Conservation (phyloP, 1,284 basidiomycete species). For the Irpex lacteus region DNA sequence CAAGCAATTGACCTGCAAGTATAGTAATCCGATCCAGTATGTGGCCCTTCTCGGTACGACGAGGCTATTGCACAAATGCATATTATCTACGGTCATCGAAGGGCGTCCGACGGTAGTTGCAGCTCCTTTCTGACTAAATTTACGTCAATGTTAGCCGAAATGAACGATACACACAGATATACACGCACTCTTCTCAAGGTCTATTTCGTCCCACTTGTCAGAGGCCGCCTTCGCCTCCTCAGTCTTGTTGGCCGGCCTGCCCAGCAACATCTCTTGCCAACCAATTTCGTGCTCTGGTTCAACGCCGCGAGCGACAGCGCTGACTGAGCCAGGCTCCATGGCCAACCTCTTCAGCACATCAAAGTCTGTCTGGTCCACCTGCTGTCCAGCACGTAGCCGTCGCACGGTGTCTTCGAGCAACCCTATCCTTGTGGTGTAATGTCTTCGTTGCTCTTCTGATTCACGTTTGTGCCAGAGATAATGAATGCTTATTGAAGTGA, state of each 20-base stretch:
- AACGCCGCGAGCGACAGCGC: conserved; percentile 15
- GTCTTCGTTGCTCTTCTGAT: conserved; percentile 47
- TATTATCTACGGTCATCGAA: background rate
- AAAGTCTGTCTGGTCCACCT: conserved; percentile 46
- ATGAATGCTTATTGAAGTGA: conserved; percentile 63
- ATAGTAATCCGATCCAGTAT: no score
- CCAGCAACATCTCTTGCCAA: conserved; percentile 33
- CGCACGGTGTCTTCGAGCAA: conserved; percentile 53
- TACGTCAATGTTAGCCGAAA: background rate
- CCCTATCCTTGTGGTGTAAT: conserved; percentile 51
- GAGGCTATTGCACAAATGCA: no score
- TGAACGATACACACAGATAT: background rate
- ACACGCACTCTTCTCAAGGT: conserved; percentile 20
- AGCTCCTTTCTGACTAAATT: conserved; percentile 11
- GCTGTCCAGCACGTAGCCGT: conserved; percentile 42
- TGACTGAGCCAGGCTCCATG: conserved; percentile 10
- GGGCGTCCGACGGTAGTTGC: background rate
- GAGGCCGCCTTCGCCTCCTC: conserved; percentile 14
- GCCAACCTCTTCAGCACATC: conserved; percentile 46
- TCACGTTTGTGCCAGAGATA: conserved; percentile 48
- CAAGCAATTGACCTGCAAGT: no score
- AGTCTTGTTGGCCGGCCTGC: conserved; percentile 12
- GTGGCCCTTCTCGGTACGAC: no score
- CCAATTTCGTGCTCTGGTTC: conserved; percentile 22
- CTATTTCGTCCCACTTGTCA: conserved; percentile 16